Conservation (phyloP, 2,329 filamentous ascomycete genomes). For the Whalleya microplaca region DNA sequence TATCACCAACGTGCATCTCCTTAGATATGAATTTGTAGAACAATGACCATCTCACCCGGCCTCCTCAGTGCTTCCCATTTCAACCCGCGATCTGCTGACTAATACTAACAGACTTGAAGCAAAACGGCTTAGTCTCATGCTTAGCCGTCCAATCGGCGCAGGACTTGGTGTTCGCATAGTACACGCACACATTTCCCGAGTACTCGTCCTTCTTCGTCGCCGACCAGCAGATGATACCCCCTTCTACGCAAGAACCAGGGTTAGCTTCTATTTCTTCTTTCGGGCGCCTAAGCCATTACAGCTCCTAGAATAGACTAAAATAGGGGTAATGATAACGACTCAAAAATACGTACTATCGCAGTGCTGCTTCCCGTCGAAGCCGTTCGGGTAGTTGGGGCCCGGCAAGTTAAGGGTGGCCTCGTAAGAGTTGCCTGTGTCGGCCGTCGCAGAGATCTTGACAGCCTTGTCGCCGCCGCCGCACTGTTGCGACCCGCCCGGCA, state of each 20-base stretch:
- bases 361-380: background rate
- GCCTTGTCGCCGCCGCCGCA: background rate
- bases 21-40: background rate
- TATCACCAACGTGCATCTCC: background rate
- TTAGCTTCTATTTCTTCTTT: background rate
- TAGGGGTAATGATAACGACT: background rate
- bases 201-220: background rate
- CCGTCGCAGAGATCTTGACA: background rate
- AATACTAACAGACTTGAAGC: background rate
- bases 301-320: too few species aligned
- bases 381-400: background rate
- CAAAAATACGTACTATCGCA: background rate
- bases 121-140: background rate
- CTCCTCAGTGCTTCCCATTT: background rate
- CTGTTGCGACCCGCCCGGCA: background rate
- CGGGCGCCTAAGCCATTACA: too few species aligned
- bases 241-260: background rate
- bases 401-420: background rate
- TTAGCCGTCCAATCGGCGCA: background rate
- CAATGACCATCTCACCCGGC: background rate
- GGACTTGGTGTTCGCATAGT: background rate
- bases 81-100: background rate
- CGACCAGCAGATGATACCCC: background rate
- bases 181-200: background rate
- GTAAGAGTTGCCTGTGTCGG: background rate